Base-by-base conservation (phyloP, 768 basidiomycete genomes). In the Phylloporus scabripes region DNA sequence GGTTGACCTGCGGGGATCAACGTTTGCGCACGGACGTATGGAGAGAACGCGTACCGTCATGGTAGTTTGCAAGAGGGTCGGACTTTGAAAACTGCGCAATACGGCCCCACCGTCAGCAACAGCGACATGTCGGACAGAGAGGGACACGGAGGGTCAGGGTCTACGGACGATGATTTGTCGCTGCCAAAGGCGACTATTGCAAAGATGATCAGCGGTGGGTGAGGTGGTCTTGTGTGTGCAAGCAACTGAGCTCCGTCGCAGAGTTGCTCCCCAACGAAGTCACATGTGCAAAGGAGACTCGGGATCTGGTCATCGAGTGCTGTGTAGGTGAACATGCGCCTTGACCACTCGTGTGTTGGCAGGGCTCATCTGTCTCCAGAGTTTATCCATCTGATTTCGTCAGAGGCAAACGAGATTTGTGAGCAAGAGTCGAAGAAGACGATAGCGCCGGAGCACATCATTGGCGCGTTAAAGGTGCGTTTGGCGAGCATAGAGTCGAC, bases 371-470 rank as follows among this genome's bases (percentile, higher is more conserved):
- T 37, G 41, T 21, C 51, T 20, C 17, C 70, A 99, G 96, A 99
- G 75, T 99, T 98, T 67, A 94, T 99, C 53, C 92, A 98, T 66
- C 72, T 98, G 68, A 87, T 99, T 65, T 95, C 96, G 15, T 92
- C 93, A 8, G 92, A 97, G 65, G 92, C 96, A 45, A 98, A 98
- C 66, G 92, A 97, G 57, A 91, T 97, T 53, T 99, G 96, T 62
- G 96, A 98, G 64, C 86, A 92, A 65, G 93, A 95, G 63, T 91
- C 92, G 21, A 97, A 96, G 75, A 99, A 99, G 74, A 99, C 96
- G 1, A 98, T 99, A 59, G 88, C 92, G 5, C 96, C 96, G 1
- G 96, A 99, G 60, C 96, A 99, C 63, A 93, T 98, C 38, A 86
- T 97, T 26, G 73, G 78, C 20, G 96, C 96, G 5, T 74, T 99